Conservation (phyloP, 2,329 filamentous ascomycete species). For the Talaromyces islandicus region DNA sequence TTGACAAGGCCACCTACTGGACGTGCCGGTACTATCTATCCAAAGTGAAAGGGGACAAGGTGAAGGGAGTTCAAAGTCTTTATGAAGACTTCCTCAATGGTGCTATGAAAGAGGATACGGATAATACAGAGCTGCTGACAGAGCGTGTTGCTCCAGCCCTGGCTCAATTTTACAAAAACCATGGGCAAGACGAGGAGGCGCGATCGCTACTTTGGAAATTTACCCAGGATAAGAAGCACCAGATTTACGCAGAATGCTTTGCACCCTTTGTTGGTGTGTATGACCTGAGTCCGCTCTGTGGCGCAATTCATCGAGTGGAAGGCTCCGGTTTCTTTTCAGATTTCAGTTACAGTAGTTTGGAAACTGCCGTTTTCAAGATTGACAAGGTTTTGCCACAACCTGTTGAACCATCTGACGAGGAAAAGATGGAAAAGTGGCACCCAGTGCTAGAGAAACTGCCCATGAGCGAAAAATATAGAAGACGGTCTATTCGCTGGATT, state of each 20-base stretch:
- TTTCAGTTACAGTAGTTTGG: slow-evolving; percentile 5
- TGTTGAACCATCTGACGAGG: slow-evolving; percentile 4
- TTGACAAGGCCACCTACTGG: not conserved
- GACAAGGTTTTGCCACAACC: not conserved
- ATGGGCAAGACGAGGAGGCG: slow-evolving; percentile 1
- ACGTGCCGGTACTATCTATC: not conserved
- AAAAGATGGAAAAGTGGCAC: slow-evolving; percentile 8
- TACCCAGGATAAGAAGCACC: not conserved
- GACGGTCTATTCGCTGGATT: not conserved
- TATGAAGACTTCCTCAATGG: slow-evolving; percentile 7
- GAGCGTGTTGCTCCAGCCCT: not conserved
- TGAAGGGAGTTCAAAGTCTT: not conserved
- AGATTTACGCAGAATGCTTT: slow-evolving; percentile 3
- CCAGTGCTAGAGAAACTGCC: not conserved
- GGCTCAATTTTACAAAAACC: not conserved
- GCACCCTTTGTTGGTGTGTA: not conserved
- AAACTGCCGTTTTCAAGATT: slow-evolving; percentile 2
- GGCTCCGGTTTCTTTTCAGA: not conserved
- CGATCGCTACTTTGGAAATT: slow-evolving; percentile 4
- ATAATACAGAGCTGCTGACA: not conserved
- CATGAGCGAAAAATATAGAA: not conserved
- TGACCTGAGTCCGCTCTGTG: not conserved
- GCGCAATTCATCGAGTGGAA: not conserved
- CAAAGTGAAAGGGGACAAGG: not conserved
- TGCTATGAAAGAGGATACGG: not conserved